Conservation (phyloP, 345 rosid genomes). For the Durio zibethinus region DNA sequence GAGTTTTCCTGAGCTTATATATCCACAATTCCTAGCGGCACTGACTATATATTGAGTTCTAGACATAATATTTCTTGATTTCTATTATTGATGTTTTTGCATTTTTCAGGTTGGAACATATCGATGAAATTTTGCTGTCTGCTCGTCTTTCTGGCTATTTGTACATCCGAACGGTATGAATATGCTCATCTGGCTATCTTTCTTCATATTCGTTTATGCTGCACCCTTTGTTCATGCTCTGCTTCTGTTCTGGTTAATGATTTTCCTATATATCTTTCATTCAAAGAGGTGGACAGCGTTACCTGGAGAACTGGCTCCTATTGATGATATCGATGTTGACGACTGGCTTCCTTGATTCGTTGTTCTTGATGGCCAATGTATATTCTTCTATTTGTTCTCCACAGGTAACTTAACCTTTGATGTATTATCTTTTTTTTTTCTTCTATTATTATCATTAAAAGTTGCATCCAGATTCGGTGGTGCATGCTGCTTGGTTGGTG, state of each 20-base stretch:
- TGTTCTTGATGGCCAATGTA: conserved; percentile 87
- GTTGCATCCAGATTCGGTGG: neutral
- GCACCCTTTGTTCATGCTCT: neutral
- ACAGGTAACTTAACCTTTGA: conserved; percentile 49
- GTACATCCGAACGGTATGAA: conserved; percentile 67
- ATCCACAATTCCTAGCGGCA: neutral
- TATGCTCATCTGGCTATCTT: conserved; percentile 7
- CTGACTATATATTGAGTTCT: neutral
- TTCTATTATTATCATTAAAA: neutral
- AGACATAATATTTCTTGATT: neutral
- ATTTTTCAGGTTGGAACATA: conserved; percentile 71
- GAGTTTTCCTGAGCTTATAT: neutral
- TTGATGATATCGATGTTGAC: conserved; percentile 89
- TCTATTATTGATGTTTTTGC: neutral
- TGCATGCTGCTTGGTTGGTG: neutral
- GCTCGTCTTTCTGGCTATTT: conserved; percentile 87
- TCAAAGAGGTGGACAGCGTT: conserved; percentile 90
- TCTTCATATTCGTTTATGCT: conserved; percentile 15
- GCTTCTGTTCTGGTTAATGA: neutral
- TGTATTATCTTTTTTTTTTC: neutral
- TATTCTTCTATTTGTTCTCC: conserved; percentile 72
- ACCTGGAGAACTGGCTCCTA: conserved; percentile 89
- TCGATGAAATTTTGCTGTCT: conserved; percentile 85
- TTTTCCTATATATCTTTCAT: neutral
- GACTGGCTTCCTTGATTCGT: conserved; percentile 98